Evolutionary conservation across 2,329 filamentous ascomycete species (phyloP).

Genomic region (Aaosphaeria arxii): DNA sequence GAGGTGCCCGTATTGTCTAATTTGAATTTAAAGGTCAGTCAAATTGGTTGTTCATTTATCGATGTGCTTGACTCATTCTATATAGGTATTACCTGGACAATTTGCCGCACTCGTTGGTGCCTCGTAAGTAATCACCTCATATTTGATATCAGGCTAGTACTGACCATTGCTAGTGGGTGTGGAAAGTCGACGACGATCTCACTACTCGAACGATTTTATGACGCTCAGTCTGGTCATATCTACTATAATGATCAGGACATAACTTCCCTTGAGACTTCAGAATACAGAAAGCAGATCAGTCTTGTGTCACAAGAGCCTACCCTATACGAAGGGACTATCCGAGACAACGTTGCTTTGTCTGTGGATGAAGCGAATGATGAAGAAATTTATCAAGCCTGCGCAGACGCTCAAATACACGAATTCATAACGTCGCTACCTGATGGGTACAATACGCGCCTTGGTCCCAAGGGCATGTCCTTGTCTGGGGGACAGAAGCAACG

Average conservation of each 20-base stretch:
- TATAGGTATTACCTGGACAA: slow-evolving; percentile 56
- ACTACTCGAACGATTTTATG: slow-evolving; percentile 65
- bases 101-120: slow-evolving; percentile 70
- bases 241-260: slow-evolving; percentile 48
- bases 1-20: slow-evolving; percentile 63
- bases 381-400: slow-evolving; percentile 30
- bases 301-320: slow-evolving; percentile 48
- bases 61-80: neutral
- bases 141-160: too few relatives aligned
- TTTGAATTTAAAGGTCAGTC: slow-evolving; percentile 41
- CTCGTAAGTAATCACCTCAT: too few relatives aligned
- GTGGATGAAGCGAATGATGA: slow-evolving; percentile 26
- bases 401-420: slow-evolving; percentile 38
- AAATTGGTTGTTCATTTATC: neutral
- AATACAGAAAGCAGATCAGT: slow-evolving; percentile 42
- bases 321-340: slow-evolving; percentile 44
- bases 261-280: slow-evolving; percentile 28
- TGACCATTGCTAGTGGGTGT: slow-evolving; percentile 51
- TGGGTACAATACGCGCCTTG: slow-evolving; percentile 32
- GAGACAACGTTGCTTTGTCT: slow-evolving; percentile 37
- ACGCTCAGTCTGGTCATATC: slow-evolving; percentile 62
- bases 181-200: slow-evolving; percentile 71
- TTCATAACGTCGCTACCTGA: slow-evolving; percentile 36
- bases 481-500: slow-evolving; percentile 37
- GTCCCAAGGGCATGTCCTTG: slow-evolving; percentile 33